Evolutionary conservation across 83 land plant species (phyloP).

Genomic region (Picea abies): DNA sequence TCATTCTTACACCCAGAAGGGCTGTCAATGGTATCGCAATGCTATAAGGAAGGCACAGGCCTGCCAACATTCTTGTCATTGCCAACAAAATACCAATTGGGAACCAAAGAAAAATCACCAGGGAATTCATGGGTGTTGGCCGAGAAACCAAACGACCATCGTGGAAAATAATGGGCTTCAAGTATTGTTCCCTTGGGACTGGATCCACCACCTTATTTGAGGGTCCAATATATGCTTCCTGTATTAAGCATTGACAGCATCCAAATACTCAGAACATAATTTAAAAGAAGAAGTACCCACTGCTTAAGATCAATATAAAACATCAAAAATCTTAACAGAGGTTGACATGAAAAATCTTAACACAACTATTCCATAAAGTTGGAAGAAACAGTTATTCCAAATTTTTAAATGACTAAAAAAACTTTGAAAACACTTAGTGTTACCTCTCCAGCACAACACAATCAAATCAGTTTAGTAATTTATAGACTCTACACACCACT

Average conservation of each 20-base stretch:
- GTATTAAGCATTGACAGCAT: conserved; percentile 14
- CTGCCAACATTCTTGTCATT: conserved; percentile 35
- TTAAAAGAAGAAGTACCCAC: too few relatives aligned
- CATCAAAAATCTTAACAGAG: too few relatives aligned
- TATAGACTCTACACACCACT: conserved; percentile 16
- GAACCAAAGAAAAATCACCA: conserved; percentile 59
- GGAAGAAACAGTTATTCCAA: too few relatives aligned
- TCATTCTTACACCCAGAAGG: conserved; percentile 38
- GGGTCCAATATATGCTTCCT: conserved; percentile 33
- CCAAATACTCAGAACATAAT: background rate
- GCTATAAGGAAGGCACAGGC: conserved; percentile 32
- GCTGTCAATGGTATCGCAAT: conserved; percentile 16
- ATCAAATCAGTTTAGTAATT: conserved; percentile 26
- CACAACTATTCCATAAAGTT: too few relatives aligned
- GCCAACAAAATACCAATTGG: conserved; percentile 57
- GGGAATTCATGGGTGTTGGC: conserved; percentile 52
- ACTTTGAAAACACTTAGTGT: background rate
- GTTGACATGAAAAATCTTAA: too few relatives aligned
- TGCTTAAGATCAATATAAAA: too few relatives aligned
- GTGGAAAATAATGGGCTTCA: conserved; percentile 73
- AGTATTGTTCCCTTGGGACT: conserved; percentile 61
- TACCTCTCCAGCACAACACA: conserved; percentile 23
- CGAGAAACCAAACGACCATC: conserved; percentile 68
- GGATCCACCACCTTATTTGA: background rate
- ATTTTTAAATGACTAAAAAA: too few relatives aligned